Base-by-base conservation (phyloP, 2,329 filamentous ascomycete species). In the Talaromyces sp. region DNA sequence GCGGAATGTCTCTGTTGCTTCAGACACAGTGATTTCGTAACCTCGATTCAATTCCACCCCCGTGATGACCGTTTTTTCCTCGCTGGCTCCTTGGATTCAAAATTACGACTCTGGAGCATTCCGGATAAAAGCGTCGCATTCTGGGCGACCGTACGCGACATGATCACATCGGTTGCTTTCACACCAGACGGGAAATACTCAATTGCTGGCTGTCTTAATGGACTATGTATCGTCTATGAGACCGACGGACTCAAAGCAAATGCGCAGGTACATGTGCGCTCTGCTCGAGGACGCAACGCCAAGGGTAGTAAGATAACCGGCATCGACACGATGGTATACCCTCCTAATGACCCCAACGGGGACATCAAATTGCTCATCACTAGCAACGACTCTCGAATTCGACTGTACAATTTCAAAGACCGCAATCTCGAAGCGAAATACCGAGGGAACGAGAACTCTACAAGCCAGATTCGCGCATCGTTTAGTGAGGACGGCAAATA, bases 281-380 rank as follows among this genome's bases (percentile, higher is more conserved):
- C 93, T 0, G 92, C 92, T 0, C 86, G 93, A 66, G 94, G 95
- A 2, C 93, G 93, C 74, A 98, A 97, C 73, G 90, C 93, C 4
- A 97, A 96, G 75, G 94, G 94, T 6, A 97, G 93, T 80, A 99
- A 99, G 75, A 97, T 99, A 70, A 98, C 95, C 0, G 93, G 93
- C 7, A 97, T 99, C 62, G 89, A 94, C 72, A 90, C 92, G 0
- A 88, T 89, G 68, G 78, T 81, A 16, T 82, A 87, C 58, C 87
- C 88, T 4, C 82, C 83, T 2, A 80, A 83, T 24, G 80, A 85
- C 60, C 80, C 81, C 2, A 85, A 85, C 41, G 87, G 87, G 0
- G 90, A 93, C 62, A 85, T 92, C 60, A 96, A 96, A 72, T 82
- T 99, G 2, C 82, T 99, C 7, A 88, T 99, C 65, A 96, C 92